These are phyloP conservation scores for Plasmodium coatneyi DNA, from an alignment of 169 alveolate genomes.

Conservation along the genomic window DNA sequence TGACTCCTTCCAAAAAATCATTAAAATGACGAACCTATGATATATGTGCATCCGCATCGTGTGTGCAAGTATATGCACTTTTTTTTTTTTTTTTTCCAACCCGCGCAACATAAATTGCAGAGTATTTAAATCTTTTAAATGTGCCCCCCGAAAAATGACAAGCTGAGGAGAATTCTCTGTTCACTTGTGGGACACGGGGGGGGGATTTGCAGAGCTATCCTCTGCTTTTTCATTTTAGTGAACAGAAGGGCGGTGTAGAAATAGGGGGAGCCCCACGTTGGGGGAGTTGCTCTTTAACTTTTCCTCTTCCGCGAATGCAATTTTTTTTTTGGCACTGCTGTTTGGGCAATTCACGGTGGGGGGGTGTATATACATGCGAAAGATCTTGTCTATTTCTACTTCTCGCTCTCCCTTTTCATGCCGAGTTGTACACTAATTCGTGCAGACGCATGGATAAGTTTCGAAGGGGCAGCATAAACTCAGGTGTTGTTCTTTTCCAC, in stretches of 20 bases:
- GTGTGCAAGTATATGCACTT: not conserved
- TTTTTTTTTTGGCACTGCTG: not conserved
- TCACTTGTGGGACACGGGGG: not conserved
- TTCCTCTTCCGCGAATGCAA: not conserved
- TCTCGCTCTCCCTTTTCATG: not conserved
- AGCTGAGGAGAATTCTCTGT: not conserved
- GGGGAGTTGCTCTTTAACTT: not conserved
- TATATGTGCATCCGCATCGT: not conserved
- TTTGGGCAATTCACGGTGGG: not conserved
- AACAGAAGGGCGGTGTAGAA: not conserved
- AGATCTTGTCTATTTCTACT: not conserved
- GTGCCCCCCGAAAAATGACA: not conserved
- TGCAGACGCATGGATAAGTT: not conserved
- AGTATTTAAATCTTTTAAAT: not conserved
- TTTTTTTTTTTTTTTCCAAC: conserved; percentile 16
- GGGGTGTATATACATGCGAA: not conserved
- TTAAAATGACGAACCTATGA: not conserved
- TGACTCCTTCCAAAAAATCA: not conserved
- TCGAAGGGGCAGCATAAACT: not conserved
- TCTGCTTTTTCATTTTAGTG: not conserved
- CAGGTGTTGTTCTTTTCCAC: not conserved
- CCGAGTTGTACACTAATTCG: not conserved
- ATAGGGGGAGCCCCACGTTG: not conserved
- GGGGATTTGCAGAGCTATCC: not conserved
- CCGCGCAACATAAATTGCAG: not conserved